Conservation (phyloP, 1,284 basidiomycete genomes). For the Fomitopsis schrenkii region DNA sequence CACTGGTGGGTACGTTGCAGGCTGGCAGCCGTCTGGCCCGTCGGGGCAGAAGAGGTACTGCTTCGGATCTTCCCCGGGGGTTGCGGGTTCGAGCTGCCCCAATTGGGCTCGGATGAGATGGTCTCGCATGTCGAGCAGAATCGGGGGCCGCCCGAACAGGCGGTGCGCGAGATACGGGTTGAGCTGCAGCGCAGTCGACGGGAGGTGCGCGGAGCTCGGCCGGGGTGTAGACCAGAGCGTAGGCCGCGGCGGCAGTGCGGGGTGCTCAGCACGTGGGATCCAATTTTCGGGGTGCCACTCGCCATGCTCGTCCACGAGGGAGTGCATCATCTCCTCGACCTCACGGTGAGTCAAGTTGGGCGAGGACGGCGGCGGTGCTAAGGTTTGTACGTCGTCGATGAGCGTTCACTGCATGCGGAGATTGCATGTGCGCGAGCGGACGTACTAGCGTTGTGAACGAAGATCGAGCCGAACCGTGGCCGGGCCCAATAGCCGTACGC, state of each 20-base stretch:
- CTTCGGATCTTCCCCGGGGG: constrained; percentile 5
- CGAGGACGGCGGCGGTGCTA: constrained; percentile 18
- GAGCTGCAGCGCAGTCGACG: constrained; percentile 43
- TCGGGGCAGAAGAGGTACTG: constrained; percentile 29
- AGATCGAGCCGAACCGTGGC: constrained; percentile 16
- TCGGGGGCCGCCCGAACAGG: constrained; percentile 36
- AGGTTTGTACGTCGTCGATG: background rate
- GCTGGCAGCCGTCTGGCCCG: constrained; percentile 43
- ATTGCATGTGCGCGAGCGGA: constrained; percentile 1
- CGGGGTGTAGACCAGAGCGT: constrained; percentile 40
- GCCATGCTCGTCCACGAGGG: constrained; percentile 27
- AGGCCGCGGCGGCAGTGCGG: constrained; percentile 46
- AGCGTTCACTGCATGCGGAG: background rate
- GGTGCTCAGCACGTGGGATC: constrained; percentile 43
- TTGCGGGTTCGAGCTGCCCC: constrained; percentile 6
- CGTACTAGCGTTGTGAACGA: constrained; percentile 26
- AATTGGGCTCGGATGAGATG: constrained; percentile 16
- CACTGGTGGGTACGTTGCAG: constrained; percentile 55
- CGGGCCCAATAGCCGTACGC: constrained; percentile 29
- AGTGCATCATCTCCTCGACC: constrained; percentile 32
- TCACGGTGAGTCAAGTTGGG: constrained; percentile 24
- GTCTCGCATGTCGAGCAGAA: constrained; percentile 45
- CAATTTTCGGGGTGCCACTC: constrained; percentile 41
- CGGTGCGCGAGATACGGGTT: constrained; percentile 51
- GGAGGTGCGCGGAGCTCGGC: constrained; percentile 29